These are phyloP conservation scores for Mortierella sp. DNA, from an alignment of 371 early-diverging fungal species.

Conservation along the genomic window DNA sequence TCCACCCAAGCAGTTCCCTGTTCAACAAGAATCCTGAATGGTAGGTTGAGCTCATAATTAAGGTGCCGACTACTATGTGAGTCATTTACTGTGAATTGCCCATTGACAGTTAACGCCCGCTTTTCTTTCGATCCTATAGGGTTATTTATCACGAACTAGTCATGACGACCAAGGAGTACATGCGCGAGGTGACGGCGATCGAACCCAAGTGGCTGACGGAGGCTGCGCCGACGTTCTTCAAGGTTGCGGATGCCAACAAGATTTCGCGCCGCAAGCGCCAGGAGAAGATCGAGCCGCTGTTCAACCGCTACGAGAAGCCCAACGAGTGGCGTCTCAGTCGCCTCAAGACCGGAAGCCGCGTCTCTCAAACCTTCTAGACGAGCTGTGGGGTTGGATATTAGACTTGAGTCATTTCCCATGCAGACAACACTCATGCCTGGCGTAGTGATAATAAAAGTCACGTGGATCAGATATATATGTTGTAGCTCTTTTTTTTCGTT, in stretches of 20 bases:
- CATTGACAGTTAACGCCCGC: background rate
- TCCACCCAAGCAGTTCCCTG: slow-evolving; percentile 95
- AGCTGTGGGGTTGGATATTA: background rate
- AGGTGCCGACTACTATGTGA: background rate
- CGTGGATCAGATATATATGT: background rate
- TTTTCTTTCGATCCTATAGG: slow-evolving; percentile 58
- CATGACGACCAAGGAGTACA: slow-evolving; percentile 97
- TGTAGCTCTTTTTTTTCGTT: background rate
- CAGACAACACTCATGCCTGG: background rate
- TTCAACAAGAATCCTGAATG: slow-evolving; percentile 98
- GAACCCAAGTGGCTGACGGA: slow-evolving; percentile 98
- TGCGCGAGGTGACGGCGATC: slow-evolving; percentile 96
- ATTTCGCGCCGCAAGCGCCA: slow-evolving; percentile 93
- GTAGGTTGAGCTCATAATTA: slow-evolving; percentile 52
- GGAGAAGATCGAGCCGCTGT: slow-evolving; percentile 90
- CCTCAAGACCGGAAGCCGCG: slow-evolving; percentile 79
- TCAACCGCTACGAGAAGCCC: slow-evolving; percentile 92
- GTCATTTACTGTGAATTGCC: background rate
- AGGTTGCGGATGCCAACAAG: slow-evolving; percentile 91
- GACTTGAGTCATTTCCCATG: background rate
- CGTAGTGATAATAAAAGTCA: slow-evolving; percentile 6
- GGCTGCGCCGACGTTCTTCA: slow-evolving; percentile 97
- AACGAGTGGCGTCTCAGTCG: slow-evolving; percentile 91
- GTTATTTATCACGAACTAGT: slow-evolving; percentile 98
- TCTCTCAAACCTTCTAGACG: slow-evolving; percentile 81